A percentile compares a stretch with the other conserved stretches of the same genome.
phyloP scores from a whole-genome alignment of 768 basidiomycete genomes.

The Mycena latifolia region DNA sequence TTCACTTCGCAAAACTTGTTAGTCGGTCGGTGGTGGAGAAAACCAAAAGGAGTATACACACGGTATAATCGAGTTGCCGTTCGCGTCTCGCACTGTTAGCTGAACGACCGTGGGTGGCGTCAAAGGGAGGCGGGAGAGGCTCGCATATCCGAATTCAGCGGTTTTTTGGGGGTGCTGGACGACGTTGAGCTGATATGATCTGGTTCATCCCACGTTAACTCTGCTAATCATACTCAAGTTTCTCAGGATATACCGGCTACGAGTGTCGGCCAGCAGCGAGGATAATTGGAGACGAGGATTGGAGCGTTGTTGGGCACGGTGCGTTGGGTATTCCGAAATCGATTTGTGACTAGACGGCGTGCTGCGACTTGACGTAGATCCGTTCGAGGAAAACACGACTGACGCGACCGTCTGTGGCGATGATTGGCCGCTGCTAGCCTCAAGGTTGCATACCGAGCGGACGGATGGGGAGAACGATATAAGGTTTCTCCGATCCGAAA shows the following conservation, averaged over 20 bases:
- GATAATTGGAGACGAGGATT: constrained; percentile 69
- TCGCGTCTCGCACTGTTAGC: constrained; percentile 78
- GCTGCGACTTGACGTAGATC: constrained; percentile 54
- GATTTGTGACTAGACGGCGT: constrained; percentile 59
- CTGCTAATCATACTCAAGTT: constrained; percentile 11
- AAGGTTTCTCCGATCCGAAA: constrained; percentile 14
- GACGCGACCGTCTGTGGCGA: constrained; percentile 62
- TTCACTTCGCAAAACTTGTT: constrained; percentile 64
- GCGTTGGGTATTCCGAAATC: constrained; percentile 50
- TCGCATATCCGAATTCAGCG: constrained; percentile 83
- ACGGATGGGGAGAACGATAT: neutral
- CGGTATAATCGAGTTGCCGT: constrained; percentile 82
- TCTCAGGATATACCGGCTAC: constrained; percentile 59
- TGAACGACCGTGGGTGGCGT: constrained; percentile 88
- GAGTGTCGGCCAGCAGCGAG: constrained; percentile 67
- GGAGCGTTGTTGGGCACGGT: constrained; percentile 48
- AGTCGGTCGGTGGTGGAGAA: constrained; percentile 5
- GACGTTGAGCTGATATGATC: constrained; percentile 85
- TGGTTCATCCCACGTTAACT: neutral
- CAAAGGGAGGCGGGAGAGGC: constrained; percentile 83
- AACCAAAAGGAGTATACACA: constrained; percentile 57
- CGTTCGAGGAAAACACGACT: constrained; percentile 51
- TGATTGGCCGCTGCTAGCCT: constrained; percentile 59
- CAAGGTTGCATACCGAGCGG: constrained; percentile 9
- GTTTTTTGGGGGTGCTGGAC: constrained; percentile 87